A percentile compares a stretch with the other conserved stretches of the same genome.
These are phyloP conservation scores for Phyllosticta citrichinensis DNA, from an alignment of 2,329 filamentous ascomycete genomes.

Conservation along the genomic window DNA sequence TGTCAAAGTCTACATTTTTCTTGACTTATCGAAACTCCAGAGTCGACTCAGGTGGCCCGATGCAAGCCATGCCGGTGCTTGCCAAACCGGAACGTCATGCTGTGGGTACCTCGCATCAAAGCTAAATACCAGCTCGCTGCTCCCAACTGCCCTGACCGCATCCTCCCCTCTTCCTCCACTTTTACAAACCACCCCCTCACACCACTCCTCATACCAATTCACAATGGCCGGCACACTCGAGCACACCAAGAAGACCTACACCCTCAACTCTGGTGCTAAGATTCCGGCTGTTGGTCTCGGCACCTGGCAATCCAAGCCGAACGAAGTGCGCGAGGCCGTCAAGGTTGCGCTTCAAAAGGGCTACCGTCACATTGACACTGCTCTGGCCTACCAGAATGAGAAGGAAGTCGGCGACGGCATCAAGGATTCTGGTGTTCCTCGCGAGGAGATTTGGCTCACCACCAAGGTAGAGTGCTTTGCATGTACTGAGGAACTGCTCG, in stretches of 20 bases:
- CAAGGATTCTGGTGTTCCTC: slow-evolving; percentile 53
- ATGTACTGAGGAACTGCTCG: too few relatives aligned
- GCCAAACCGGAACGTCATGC: not conserved
- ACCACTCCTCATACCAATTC: slow-evolving; percentile 17
- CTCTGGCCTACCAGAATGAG: slow-evolving; percentile 71
- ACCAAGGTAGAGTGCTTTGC: slow-evolving; percentile 38
- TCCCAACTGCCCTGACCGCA: not conserved
- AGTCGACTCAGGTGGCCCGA: not conserved
- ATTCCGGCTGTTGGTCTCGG: slow-evolving; percentile 70
- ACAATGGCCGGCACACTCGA: slow-evolving; percentile 18
- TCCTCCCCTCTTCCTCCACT: slow-evolving; percentile 10
- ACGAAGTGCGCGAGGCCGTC: slow-evolving; percentile 61
- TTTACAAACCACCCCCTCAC: slow-evolving; percentile 18
- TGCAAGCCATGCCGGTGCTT: not conserved
- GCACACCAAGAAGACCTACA: slow-evolving; percentile 35
- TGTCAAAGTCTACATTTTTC: not conserved
- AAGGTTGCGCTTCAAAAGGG: slow-evolving; percentile 57
- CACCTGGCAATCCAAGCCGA: slow-evolving; percentile 66
- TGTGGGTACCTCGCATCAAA: not conserved
- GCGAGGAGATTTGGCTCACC: slow-evolving; percentile 63
- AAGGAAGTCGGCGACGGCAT: slow-evolving; percentile 62
- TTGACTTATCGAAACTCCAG: not conserved
- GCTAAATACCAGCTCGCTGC: not conserved
- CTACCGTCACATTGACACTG: slow-evolving; percentile 69
- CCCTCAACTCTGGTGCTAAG: slow-evolving; percentile 59